These are phyloP conservation scores for Geosiphon pyriformis DNA, from an alignment of 192 early-diverging fungal species.

Conservation along the genomic window DNA sequence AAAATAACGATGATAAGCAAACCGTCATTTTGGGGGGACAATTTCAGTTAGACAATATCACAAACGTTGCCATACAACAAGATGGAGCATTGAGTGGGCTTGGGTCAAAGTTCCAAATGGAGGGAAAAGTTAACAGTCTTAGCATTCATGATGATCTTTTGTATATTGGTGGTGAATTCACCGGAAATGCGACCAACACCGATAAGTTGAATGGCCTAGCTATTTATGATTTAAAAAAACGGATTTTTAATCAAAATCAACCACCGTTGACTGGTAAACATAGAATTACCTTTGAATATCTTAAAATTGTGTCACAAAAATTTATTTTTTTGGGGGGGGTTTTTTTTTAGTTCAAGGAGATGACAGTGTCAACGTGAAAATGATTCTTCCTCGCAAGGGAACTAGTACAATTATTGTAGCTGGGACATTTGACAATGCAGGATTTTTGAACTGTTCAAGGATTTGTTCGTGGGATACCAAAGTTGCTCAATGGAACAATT, in stretches of 20 bases:
- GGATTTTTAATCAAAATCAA: not conserved
- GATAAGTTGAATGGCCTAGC: constrained; percentile 38
- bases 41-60: constrained; percentile 43
- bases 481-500: constrained; percentile 23
- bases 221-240: constrained; percentile 44
- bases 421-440: constrained; percentile 51
- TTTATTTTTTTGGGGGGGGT: not conserved
- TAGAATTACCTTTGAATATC: not conserved
- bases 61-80: constrained; percentile 38
- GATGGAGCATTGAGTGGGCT: constrained; percentile 41
- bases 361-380: constrained; percentile 22
- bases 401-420: constrained; percentile 42
- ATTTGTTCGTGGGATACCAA: constrained; percentile 26
- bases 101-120: constrained; percentile 20
- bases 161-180: constrained; percentile 52
- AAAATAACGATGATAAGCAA: constrained; percentile 32
- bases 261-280: constrained; percentile 28
- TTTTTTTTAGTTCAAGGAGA: constrained; percentile 13
- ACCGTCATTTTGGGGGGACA: constrained; percentile 46
- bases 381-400: constrained; percentile 12
- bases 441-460: constrained; percentile 17
- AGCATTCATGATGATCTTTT: constrained; percentile 46
- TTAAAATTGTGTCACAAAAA: not conserved
- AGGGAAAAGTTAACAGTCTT: constrained; percentile 47
- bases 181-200: constrained; percentile 17